Evolutionary conservation across 495 filamentous ascomycete genomes (phyloP), one percentile per base, ranked within the genome.

Genomic region (Extremus antarcticus): DNA sequence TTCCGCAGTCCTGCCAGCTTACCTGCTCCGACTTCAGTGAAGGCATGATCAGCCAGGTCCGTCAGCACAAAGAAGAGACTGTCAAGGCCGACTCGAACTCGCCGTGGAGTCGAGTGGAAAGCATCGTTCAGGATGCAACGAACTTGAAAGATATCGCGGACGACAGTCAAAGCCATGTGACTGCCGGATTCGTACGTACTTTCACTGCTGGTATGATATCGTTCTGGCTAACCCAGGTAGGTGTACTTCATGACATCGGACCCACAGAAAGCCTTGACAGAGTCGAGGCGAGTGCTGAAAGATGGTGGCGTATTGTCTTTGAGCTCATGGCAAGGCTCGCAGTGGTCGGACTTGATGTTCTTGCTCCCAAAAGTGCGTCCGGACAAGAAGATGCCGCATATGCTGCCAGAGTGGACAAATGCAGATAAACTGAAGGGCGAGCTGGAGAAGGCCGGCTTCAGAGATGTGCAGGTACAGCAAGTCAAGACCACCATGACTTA

Each of bases 231-330:
- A 35, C 29, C 10, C 19, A 1, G 3, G 50, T 21, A 52, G 50
- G 57, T 63, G 3, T 59, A 49, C 48, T 63, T 63, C 49, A 59
- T 63, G 60, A 43, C 41, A 11, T 47, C 60, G 3, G 56, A 59
- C 17, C 57, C 60, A 23, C 39, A 25, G 49, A 56, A 63, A 29
- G 20, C 22, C n/a, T 41, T 63, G 3, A 40, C 8, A 3, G 56
- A 59, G 41, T 15, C 48, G 3, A 25, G n/a, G 8, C 49, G 60
- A 1, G 52, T 59, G 21, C 53, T 63, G 0, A 35, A 53, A 23
- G 38, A 49, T 1, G 53, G 38, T 11, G 60, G 60, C 4, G 57
- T 57, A 16, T 35, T 56, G 0, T 32, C 23, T 10, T 19, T 43
- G 4, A 53, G 25, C 1, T 48, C 57, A 11, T 63, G 60, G 60